Evolutionary conservation across 2,329 filamentous ascomycete genomes (phyloP), one percentile per base, ranked within the genome.

Genomic region (Teratosphaeria gauchensis): DNA sequence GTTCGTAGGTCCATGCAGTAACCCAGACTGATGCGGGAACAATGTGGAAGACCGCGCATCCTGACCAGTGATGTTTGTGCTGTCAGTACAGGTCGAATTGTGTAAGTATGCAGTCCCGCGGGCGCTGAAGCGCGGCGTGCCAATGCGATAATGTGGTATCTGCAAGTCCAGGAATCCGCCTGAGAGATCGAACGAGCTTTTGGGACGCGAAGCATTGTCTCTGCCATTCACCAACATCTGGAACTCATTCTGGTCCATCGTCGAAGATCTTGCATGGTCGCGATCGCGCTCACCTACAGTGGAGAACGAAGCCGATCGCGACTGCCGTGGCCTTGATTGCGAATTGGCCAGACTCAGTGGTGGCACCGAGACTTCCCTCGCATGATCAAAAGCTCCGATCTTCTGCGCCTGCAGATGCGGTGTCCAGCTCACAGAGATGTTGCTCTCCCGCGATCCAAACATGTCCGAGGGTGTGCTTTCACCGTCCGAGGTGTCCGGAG

Each of bases 141-240:
- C 92, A 59, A 96, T 78, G 64, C 86, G 86, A 79, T 92, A 95
- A 58, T 89, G 87, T 38, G 92, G 91, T 55, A 96, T 95, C 16
- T 63, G 62, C 46, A 70, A 60, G 56, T 69, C 66, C 11, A 69
- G 61, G 11, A 69, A 61, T 32, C 66, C 66, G 4, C 60, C 59
- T 4, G 60, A 53, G 7, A 66, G 58, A 32, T 70, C 68, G 9
- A 67, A 62, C 28, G 66, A 66, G 62, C 68, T 69, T 54, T 68
- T 67, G 12, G 66, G 64, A 48, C 68, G 59, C 35, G 59, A 56
- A 16, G 57, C 61, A 16, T 62, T 53, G 6, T 62, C 62, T 53
- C 61, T 64, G 51, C 63, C 65, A 51, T 68, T 65, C 54, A 66
- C 56, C 38, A 65, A 61, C 21, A 69, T 42, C 28, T 66, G 63